A percentile compares a stretch with the other conserved stretches of the same genome.
These are phyloP conservation scores for Penicillium antarcticum DNA, from an alignment of 495 filamentous ascomycete species.

Conservation along the genomic window DNA sequence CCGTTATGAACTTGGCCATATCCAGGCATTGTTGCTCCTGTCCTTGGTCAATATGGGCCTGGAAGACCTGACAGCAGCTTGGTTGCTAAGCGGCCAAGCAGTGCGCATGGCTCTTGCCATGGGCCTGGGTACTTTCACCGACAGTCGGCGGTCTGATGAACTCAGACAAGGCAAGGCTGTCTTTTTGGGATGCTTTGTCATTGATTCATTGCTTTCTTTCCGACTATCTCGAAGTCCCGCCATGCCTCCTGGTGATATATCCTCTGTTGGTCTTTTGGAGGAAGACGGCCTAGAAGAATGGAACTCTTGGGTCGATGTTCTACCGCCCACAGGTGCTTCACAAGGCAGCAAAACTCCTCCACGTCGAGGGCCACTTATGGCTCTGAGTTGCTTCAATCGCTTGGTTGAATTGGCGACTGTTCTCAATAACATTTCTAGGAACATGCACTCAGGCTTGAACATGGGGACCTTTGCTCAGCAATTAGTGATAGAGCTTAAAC, in stretches of 20 bases:
- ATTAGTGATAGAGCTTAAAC: conserved; percentile 36
- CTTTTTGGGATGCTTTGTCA: conserved; percentile 60
- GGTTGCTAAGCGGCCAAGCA: conserved; percentile 61
- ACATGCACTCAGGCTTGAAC: conserved; percentile 29
- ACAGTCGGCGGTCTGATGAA: conserved; percentile 35
- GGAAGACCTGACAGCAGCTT: conserved; percentile 52
- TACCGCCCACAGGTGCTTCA: conserved; percentile 34
- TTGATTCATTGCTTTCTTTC: conserved; percentile 63
- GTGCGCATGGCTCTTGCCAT: conserved; percentile 55
- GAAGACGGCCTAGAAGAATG: conserved; percentile 71
- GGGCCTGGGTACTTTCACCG: conserved; percentile 31
- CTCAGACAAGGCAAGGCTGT: conserved; percentile 46
- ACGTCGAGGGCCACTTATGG: conserved; percentile 50
- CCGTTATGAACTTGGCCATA: conserved; percentile 55
- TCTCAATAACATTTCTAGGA: conserved; percentile 41
- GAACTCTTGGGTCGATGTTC: conserved; percentile 63
- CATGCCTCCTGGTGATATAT: conserved; percentile 47
- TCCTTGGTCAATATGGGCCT: conserved; percentile 57
- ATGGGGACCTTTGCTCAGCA: conserved; percentile 38
- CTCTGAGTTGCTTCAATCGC: conserved; percentile 61
- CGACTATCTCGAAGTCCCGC: conserved; percentile 51
- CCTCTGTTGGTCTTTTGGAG: conserved; percentile 42
- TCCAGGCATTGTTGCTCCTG: conserved; percentile 62
- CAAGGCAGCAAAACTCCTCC: conserved; percentile 33
- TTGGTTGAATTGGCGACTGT: conserved; percentile 48